Percentiles rank a stretch among this genome's conserved stretches.
These are phyloP conservation scores for Dictyostelium capitatum DNA, from an alignment of 78 protist genomes.

Conservation along the genomic window DNA sequence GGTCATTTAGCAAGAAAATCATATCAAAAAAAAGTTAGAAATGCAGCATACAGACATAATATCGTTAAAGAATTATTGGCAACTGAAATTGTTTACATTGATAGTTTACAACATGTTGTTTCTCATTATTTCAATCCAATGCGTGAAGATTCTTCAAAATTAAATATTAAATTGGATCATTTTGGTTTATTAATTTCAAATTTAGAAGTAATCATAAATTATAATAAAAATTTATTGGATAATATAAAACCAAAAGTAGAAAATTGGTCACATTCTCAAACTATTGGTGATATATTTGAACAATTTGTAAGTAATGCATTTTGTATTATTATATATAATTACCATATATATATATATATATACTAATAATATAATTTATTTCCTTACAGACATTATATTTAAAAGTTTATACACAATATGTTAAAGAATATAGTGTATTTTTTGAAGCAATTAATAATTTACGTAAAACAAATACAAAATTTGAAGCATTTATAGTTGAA, in stretches of 20 bases:
- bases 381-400: slow-evolving; percentile 37
- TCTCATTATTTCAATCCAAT: slow-evolving; percentile 57
- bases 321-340: background rate
- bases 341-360: background rate
- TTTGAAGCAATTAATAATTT: slow-evolving; percentile 54
- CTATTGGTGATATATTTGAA: slow-evolving; percentile 53
- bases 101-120: slow-evolving; percentile 21
- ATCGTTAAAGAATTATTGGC: slow-evolving; percentile 56
- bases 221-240: slow-evolving; percentile 37
- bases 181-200: slow-evolving; percentile 42
- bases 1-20: slow-evolving; percentile 53
- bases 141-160: slow-evolving; percentile 39
- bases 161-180: slow-evolving; percentile 59
- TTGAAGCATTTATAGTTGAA: slow-evolving; percentile 58
- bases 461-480: slow-evolving; percentile 62
- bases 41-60: slow-evolving; percentile 70
- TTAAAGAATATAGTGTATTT: slow-evolving; percentile 65
- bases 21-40: slow-evolving; percentile 38
- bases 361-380: too few species aligned
- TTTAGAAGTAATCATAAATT: slow-evolving; percentile 59
- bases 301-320: slow-evolving; percentile 79
- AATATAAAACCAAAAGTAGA: slow-evolving; percentile 36
- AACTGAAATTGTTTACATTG: slow-evolving; percentile 53
- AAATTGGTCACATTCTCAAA: slow-evolving; percentile 62
- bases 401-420: slow-evolving; percentile 82